Evolutionary conservation across 352 stramenopile genomes (phyloP), one percentile per base, ranked within the genome.

Genomic region (Achlya hypogyna): DNA sequence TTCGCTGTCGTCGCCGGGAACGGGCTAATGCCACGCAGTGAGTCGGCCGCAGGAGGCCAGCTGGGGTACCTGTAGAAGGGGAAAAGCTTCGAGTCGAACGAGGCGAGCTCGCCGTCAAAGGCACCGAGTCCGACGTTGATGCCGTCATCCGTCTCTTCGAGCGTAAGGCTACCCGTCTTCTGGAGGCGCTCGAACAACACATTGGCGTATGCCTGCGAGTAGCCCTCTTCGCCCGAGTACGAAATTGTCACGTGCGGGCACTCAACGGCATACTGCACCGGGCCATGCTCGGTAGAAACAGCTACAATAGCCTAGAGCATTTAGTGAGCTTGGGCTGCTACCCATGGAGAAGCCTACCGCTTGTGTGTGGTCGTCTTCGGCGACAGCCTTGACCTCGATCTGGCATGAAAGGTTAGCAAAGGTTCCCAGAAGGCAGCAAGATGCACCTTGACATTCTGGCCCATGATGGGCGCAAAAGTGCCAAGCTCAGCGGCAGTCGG

Each of bases 161-260:
- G 69, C 49, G 89, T 34, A 25, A 77, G 79, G 22, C 71, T 62
- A 27, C 89, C 73, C 74, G 85, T 79, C 54, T 84, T 81, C 49
- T 74, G 78, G 5, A 93, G 75, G 23, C 84, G 81, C 71, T 93
- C 84, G 42, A 93, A 75, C 51, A 93, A 71, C 52, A 93, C 81
- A 54, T 79, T 88, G 40, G 82, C 75, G 71, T 82, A 79, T n/a
- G 77, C 82, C 28, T 70, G 73, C 62, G 84, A 83, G 28, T 76
- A 69, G 2, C 77, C 77, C 28, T 74, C 70, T 18, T 77, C 51
- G 31, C 74, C 79, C 22, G 76, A 77, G 25, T 78, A 79, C 40
- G 81, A 81, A 63, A 91, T 69, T 45, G 76, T 84, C 49, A 91
- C 62, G 68, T 92, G 81, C 35, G 77, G 75, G 54, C 78, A 74